phyloP scores from a whole-genome alignment of 805 yeast species.

The Yamadazyma sp. region DNA sequence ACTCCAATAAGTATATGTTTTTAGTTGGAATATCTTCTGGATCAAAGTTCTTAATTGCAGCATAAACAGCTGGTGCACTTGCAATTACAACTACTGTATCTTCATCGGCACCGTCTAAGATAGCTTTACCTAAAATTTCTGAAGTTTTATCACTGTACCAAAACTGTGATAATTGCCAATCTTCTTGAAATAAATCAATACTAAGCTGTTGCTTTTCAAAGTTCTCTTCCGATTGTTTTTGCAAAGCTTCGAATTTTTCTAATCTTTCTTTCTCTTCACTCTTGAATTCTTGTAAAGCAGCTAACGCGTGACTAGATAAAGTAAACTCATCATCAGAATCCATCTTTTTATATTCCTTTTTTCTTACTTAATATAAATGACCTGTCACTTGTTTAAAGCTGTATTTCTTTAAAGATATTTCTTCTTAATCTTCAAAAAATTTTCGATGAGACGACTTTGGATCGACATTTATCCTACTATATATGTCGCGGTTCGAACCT shows the following conservation, averaged over 20 bases:
- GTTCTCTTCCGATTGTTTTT: constrained; percentile 54
- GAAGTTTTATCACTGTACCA: constrained; percentile 85
- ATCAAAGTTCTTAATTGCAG: constrained; percentile 60
- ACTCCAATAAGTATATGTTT: constrained; percentile 74
- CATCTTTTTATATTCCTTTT: constrained; percentile 23
- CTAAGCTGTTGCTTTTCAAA: constrained; percentile 38
- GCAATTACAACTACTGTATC: constrained; percentile 71
- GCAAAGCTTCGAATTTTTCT: constrained; percentile 55
- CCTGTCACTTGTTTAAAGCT: too few species aligned
- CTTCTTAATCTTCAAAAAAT: too few species aligned
- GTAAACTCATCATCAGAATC: constrained; percentile 43
- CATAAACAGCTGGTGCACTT: constrained; percentile 90
- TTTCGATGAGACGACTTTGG: too few species aligned
- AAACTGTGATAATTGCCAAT: constrained; percentile 93
- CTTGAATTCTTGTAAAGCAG: constrained; percentile 62
- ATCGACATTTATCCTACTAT: too few species aligned
- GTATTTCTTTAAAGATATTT: too few species aligned
- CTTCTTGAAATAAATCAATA: constrained; percentile 80
- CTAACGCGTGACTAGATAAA: constrained; percentile 48
- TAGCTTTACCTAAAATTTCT: constrained; percentile 59
- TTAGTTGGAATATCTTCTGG: constrained; percentile 55
- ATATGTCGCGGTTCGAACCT: too few species aligned
- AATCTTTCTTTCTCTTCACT: constrained; percentile 57
- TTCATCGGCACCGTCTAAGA: constrained; percentile 72
- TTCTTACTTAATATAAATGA: too few species aligned